Evolutionary conservation across 441 rosid genomes (phyloP).

Genomic region (Euphorbia celastroides): DNA sequence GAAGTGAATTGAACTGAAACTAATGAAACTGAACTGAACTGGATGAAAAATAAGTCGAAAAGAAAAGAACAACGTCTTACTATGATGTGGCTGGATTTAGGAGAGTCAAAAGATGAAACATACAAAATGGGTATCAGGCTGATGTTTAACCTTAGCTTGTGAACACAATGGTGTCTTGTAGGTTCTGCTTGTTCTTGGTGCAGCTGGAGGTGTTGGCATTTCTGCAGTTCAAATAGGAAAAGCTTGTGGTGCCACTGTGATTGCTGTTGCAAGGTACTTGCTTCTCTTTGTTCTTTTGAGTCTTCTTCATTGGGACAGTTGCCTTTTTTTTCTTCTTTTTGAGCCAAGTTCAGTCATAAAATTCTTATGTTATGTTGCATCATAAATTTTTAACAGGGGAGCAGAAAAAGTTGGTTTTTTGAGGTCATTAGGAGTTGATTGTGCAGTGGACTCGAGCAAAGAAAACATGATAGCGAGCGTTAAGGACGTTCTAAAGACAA

Average conservation of each 20-base stretch:
- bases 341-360: neutral
- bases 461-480: conserved; percentile 62
- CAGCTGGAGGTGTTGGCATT: conserved; percentile 96
- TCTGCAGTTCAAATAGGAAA: conserved; percentile 95
- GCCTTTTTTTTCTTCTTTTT: neutral
- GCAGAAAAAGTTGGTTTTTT: conserved; percentile 63
- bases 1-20: too few species aligned
- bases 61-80: too few species aligned
- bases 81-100: too few species aligned
- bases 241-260: conserved; percentile 69
- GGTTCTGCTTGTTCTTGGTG: conserved; percentile 94
- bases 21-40: too few species aligned
- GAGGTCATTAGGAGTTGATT: conserved; percentile 77
- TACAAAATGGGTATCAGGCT: neutral
- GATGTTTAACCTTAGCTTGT: neutral
- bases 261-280: conserved; percentile 77
- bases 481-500: conserved; percentile 65
- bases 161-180: conserved; percentile 15
- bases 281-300: neutral
- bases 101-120: too few species aligned
- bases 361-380: neutral
- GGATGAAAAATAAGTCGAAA: too few species aligned
- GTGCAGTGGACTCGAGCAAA: conserved; percentile 63
- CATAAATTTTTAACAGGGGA: conserved; percentile 41
- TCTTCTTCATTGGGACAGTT: neutral